Percentiles rank a stretch among this genome's conserved stretches.
phyloP scores from a whole-genome alignment of 2,329 filamentous ascomycete genomes.

The Clarireedia monteithiana region DNA sequence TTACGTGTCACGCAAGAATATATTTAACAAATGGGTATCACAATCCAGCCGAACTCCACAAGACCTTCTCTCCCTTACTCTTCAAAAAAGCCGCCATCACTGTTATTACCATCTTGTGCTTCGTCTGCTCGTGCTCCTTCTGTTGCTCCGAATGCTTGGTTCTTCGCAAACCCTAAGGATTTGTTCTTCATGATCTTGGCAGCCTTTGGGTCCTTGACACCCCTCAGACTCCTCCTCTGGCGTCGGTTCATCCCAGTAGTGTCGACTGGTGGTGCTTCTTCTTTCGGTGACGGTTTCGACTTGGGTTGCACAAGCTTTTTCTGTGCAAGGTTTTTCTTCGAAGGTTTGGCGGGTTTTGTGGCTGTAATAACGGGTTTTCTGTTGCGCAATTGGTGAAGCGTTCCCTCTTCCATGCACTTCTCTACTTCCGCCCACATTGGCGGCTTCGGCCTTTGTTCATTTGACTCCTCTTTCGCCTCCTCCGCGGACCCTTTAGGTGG shows the following conservation, averaged over 20 bases:
- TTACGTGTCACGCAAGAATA: background rate
- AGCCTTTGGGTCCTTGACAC: slow-evolving; percentile 9
- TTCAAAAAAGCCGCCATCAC: slow-evolving; percentile 53
- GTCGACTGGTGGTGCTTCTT: slow-evolving; percentile 15
- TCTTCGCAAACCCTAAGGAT: slow-evolving; percentile 23
- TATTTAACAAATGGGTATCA: slow-evolving; percentile 9
- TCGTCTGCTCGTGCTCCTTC: slow-evolving; percentile 14
- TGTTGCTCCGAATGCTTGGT: slow-evolving; percentile 24
- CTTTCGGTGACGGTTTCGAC: slow-evolving; percentile 1
- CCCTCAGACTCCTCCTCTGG: slow-evolving; percentile 23
- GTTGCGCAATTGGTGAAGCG: slow-evolving; percentile 25
- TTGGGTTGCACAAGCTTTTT: slow-evolving; percentile 18
- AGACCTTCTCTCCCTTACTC: slow-evolving; percentile 11
- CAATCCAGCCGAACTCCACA: slow-evolving; percentile 5
- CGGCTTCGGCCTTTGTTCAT: slow-evolving; percentile 29
- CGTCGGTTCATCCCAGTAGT: slow-evolving; percentile 26
- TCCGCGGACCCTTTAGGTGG: slow-evolving; percentile 35
- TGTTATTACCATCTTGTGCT: slow-evolving; percentile 37
- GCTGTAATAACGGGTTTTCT: slow-evolving; percentile 10
- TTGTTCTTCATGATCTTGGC: slow-evolving; percentile 21
- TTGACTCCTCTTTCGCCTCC: slow-evolving; percentile 19
- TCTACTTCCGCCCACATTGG: slow-evolving; percentile 65
- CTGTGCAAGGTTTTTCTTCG: slow-evolving; percentile 14
- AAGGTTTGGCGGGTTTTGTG: slow-evolving; percentile 14
- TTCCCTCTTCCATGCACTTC: slow-evolving; percentile 51